A percentile compares a stretch with the other conserved stretches of the same genome.
Conservation (phyloP, 2,329 filamentous ascomycete genomes). For the Fusarium buxicola region DNA sequence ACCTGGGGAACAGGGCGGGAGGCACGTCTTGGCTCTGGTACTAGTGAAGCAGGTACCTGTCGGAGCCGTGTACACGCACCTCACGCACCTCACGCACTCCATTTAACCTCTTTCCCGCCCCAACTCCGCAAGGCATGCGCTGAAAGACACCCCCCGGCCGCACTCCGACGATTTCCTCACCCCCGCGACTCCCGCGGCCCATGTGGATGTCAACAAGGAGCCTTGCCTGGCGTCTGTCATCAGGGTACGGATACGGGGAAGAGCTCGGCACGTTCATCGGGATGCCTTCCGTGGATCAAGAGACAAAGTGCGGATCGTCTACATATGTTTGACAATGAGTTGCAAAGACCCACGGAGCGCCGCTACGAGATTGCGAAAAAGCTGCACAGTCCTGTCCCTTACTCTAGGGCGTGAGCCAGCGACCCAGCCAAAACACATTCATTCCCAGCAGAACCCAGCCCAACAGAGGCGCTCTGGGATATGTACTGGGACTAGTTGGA, state of each 20-base stretch:
- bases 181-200: slow-evolving; percentile 20
- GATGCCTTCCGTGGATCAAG: slow-evolving; percentile 14
- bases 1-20: slow-evolving; percentile 47
- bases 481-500: slow-evolving; percentile 19
- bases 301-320: slow-evolving; percentile 17
- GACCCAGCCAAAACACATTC: slow-evolving; percentile 31
- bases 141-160: slow-evolving; percentile 18
- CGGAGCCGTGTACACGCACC: slow-evolving; percentile 19
- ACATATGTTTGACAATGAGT: slow-evolving; percentile 7
- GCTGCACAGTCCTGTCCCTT: slow-evolving; percentile 25
- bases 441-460: slow-evolving; percentile 17
- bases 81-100: neutral
- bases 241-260: neutral
- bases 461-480: slow-evolving; percentile 26
- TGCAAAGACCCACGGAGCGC: slow-evolving; percentile 8
- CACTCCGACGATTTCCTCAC: slow-evolving; percentile 22
- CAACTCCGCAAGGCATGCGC: slow-evolving; percentile 5
- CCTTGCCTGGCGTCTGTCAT: slow-evolving; percentile 13
- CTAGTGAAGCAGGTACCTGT: slow-evolving; percentile 40
- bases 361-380: slow-evolving; percentile 15
- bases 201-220: slow-evolving; percentile 9
- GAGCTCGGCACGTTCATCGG: slow-evolving; percentile 14
- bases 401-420: slow-evolving; percentile 26
- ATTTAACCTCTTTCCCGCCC: neutral
- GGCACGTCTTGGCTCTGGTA: slow-evolving; percentile 40